Conservation (phyloP, 208 protist species). For the Leishmania amazonensis region DNA sequence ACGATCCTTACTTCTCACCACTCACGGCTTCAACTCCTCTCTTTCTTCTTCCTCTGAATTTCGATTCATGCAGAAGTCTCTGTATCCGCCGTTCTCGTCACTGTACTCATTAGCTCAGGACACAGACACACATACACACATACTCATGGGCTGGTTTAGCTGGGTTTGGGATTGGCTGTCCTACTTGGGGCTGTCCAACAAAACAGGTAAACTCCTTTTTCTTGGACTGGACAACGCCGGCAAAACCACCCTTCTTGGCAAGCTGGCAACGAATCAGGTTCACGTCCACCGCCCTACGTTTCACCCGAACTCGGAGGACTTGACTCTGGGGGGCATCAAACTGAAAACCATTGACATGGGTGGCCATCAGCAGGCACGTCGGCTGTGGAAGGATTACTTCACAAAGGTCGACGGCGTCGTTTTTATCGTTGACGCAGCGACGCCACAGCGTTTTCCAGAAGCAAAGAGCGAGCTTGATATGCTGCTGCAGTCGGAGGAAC, state of each 20-base stretch:
- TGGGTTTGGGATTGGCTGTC: conserved; percentile 95
- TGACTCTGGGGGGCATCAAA: conserved; percentile 98
- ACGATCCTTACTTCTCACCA: not conserved
- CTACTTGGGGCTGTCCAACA: conserved; percentile 91
- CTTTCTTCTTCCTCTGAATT: not conserved
- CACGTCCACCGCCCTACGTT: conserved; percentile 91
- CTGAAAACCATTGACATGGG: conserved; percentile 99
- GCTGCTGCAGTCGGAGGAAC: conserved; percentile 94
- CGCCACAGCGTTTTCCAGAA: conserved; percentile 96
- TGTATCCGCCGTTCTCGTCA: not conserved
- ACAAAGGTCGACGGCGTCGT: conserved; percentile 98
- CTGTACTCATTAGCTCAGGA: not conserved
- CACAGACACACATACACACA: not conserved
- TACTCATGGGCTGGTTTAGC: conserved; percentile 76
- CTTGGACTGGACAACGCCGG: conserved; percentile 99
- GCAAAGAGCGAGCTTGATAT: conserved; percentile 97
- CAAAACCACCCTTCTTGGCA: conserved; percentile 99
- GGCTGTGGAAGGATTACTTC: conserved; percentile 99
- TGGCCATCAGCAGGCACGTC: conserved; percentile 97
- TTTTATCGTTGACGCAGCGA: conserved; percentile 98
- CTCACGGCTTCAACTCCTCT: not conserved
- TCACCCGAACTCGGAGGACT: conserved; percentile 96
- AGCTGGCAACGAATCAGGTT: conserved; percentile 89
- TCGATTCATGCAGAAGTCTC: too few species aligned
- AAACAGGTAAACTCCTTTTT: conserved; percentile 98